phyloP scores from a whole-genome alignment of 2,329 filamentous ascomycete species.

The Ceratocystis variospora region DNA sequence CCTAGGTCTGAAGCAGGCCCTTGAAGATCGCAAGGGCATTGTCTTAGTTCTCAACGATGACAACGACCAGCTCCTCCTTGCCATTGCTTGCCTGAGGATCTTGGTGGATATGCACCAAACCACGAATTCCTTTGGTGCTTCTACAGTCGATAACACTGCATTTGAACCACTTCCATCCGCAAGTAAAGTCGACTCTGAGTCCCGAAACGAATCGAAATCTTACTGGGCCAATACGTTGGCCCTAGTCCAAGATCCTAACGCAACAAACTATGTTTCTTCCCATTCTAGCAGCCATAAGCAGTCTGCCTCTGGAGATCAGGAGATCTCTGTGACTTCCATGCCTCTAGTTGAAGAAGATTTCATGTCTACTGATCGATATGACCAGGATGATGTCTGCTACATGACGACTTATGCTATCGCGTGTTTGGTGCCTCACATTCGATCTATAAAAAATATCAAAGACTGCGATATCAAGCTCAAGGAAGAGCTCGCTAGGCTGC shows the following conservation, averaged over 20 bases:
- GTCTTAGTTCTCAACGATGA: neutral
- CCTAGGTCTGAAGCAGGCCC: neutral
- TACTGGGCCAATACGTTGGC: neutral
- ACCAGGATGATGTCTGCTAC: constrained; percentile 9
- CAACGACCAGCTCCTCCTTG: neutral
- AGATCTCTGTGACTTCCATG: neutral
- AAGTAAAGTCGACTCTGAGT: neutral
- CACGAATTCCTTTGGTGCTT: neutral
- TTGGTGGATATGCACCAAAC: neutral
- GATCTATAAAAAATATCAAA: neutral
- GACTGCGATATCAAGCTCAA: neutral
- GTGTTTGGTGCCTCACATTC: constrained; percentile 4
- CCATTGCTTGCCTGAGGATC: neutral
- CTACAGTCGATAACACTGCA: neutral
- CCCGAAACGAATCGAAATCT: neutral
- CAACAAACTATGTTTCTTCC: neutral
- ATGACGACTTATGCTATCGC: constrained; percentile 10
- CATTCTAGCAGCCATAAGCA: no score
- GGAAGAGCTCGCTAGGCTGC: neutral
- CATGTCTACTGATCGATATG: constrained; percentile 1
- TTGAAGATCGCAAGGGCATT: neutral
- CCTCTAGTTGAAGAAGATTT: neutral
- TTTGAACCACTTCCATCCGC: neutral
- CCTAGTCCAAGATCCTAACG: neutral
- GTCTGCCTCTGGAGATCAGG: neutral